Evolutionary conservation across 1,284 basidiomycete genomes (phyloP).

Genomic region (Cryptococcus depauperatus): DNA sequence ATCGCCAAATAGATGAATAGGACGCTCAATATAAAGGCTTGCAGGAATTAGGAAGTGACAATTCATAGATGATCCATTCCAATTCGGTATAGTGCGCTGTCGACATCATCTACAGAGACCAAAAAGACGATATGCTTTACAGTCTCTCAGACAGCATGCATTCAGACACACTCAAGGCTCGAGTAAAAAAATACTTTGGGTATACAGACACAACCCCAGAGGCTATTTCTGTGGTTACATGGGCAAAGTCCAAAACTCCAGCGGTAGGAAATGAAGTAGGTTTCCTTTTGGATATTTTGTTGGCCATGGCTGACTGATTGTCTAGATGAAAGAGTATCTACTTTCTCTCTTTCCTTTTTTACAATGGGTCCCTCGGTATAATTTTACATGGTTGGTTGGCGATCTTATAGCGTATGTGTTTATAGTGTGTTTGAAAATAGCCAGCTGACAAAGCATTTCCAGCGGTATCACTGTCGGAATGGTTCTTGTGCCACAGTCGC

Average conservation of each 20-base stretch:
- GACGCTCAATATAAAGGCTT: background rate
- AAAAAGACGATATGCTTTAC: constrained; percentile 4
- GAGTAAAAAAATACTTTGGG: constrained; percentile 29
- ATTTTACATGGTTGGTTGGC: constrained; percentile 47
- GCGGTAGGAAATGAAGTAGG: constrained; percentile 22
- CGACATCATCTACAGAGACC: background rate
- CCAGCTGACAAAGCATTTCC: constrained; percentile 6
- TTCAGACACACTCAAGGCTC: constrained; percentile 8
- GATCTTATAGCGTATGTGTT: constrained; percentile 64
- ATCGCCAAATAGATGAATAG: background rate
- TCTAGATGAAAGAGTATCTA: constrained; percentile 54
- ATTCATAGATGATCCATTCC: constrained; percentile 5
- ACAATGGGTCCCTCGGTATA: constrained; percentile 76
- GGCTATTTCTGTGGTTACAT: constrained; percentile 29
- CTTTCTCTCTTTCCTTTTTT: constrained; percentile 70
- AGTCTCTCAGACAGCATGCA: background rate
- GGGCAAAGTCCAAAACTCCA: constrained; percentile 20
- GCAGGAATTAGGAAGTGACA: constrained; percentile 1
- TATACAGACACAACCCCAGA: constrained; percentile 32
- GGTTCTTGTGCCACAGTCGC: constrained; percentile 74
- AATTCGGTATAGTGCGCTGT: background rate
- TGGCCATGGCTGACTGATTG: background rate
- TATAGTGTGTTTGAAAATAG: background rate
- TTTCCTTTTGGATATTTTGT: background rate
- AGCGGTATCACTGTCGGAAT: constrained; percentile 76